Percentiles rank a stretch among this genome's conserved stretches.
These are phyloP conservation scores for Fragaria iinumae DNA, from an alignment of 306 rosid genomes.

Conservation along the genomic window DNA sequence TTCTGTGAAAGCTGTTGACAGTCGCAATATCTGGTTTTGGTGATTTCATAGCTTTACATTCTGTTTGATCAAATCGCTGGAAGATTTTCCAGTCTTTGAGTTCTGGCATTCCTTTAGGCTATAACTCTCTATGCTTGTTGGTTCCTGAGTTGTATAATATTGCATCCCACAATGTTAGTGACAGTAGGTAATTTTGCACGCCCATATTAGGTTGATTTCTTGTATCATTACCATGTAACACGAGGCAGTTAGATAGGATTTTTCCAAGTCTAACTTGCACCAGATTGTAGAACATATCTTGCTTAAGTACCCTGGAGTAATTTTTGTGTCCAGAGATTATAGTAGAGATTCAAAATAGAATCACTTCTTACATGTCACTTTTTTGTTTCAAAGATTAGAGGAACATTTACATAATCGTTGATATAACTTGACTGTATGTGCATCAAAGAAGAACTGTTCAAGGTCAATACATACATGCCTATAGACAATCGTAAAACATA, in stretches of 20 bases:
- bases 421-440: no score
- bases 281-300: constrained; percentile 23
- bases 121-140: constrained; percentile 18
- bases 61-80: not conserved
- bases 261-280: not conserved
- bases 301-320: not conserved
- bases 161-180: constrained; percentile 24
- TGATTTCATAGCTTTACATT: constrained; percentile 29
- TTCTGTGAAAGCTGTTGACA: constrained; percentile 79
- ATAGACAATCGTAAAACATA: no score
- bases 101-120: constrained; percentile 17
- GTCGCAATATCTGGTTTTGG: constrained; percentile 90
- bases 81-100: constrained; percentile 28
- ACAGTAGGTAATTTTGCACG: constrained; percentile 28
- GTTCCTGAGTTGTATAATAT: constrained; percentile 42
- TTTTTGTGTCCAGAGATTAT: not conserved
- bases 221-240: constrained; percentile 41
- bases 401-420: no score
- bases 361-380: not conserved
- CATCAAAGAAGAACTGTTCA: no score
- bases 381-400: no score
- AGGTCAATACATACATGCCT: no score
- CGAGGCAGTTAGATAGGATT: constrained; percentile 30
- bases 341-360: not conserved
- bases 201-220: constrained; percentile 42